Evolutionary conservation across 768 basidiomycete species (phyloP), one percentile per base, ranked within the genome.

Genomic region (Mycena albidolilacea): DNA sequence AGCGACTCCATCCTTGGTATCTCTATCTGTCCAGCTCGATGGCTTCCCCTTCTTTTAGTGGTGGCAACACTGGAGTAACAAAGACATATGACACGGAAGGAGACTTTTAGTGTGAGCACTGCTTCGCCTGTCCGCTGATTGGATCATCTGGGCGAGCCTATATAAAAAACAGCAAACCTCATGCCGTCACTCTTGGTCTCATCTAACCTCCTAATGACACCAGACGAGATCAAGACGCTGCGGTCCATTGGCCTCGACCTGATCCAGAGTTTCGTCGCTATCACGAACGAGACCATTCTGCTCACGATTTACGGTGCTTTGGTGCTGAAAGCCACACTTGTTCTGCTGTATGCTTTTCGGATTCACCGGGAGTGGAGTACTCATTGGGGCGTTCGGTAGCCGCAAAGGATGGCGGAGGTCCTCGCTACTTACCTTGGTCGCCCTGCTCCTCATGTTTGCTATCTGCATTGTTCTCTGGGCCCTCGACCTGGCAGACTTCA

Each of bases 401-500:
- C 6, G 43, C 39, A 35, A 19, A 6, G 15, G 69, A 30, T 19
- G 58, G 59, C 11, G 15, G 11, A 17, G 19, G 21, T 38, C 63
- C 19, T 48, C 41, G 1, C 2, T 58, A 19, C 14, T 70, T 1
- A 70, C 54, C 43, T 23, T 70, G 46, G 0, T 50, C 55, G 63
- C 55, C 52, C 46, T 70, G 55, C 62, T 64, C 74, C 76, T 55
- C 61, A 73, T 73, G 72, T 73, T 67, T n/a, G 21, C 43, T 9
- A 69, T 73, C 11, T 23, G 55, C 43, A n/a, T 74, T 8, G 57
- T 72, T 5, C 64, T 79, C 5, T 77, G 74, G 72, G 68, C 75
- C 21, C 61, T 79, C 38, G 78, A 79, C 37, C 54, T 79, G 9
- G 67, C 69, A 21, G 73, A 75, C 59, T 65, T 73, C 65, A 66